These are phyloP conservation scores for Volvox reticuliferus DNA, from an alignment of 139 green algal species.

Conservation along the genomic window DNA sequence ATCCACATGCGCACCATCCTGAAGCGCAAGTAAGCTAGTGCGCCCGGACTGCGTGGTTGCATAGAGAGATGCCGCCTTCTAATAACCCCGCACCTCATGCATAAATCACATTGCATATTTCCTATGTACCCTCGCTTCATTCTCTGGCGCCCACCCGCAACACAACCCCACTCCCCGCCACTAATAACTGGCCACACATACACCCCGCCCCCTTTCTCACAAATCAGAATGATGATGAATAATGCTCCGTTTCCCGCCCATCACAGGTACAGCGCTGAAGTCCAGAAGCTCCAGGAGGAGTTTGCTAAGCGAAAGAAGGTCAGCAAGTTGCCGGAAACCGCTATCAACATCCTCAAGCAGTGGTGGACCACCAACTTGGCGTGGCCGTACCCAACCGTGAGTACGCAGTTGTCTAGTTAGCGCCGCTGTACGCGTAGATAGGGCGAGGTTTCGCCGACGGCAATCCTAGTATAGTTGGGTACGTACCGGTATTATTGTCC, in stretches of 20 bases:
- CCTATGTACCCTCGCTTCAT: background rate
- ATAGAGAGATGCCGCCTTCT: no score
- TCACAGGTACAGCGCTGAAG: constrained; percentile 29
- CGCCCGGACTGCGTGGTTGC: no score
- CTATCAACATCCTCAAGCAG: constrained; percentile 30
- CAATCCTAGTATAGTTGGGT: background rate
- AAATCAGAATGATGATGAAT: no score
- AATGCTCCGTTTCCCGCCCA: background rate
- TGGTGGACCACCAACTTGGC: constrained; percentile 55
- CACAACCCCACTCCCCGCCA: no score
- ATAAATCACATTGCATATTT: background rate
- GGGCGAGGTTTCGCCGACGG: no score
- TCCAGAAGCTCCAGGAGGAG: constrained; percentile 51
- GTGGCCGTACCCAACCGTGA: constrained; percentile 64
- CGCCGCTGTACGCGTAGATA: no score
- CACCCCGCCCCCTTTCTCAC: no score
- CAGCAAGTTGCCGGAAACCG: constrained; percentile 51
- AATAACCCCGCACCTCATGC: background rate
- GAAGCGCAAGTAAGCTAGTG: constrained; percentile 37
- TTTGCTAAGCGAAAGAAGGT: constrained; percentile 49
- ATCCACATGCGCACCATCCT: background rate
- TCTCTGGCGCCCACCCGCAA: no score
- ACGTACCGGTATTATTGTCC: background rate
- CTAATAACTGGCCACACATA: no score
- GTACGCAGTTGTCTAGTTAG: background rate